phyloP scores from a whole-genome alignment of 192 early-diverging fungal species.

The Mortierella hygrophila region DNA sequence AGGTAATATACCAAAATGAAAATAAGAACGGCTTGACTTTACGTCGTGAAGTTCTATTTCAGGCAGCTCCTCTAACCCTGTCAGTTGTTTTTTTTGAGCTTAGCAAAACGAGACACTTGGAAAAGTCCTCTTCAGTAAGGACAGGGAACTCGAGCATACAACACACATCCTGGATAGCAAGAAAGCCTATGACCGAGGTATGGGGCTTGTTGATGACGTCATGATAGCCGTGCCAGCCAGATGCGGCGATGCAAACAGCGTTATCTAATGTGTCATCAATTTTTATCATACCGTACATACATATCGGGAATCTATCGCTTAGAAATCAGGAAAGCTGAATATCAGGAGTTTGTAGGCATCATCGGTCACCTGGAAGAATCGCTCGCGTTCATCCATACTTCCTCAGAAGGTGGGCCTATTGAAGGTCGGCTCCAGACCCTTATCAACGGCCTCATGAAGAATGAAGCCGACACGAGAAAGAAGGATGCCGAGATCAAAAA shows the following conservation, averaged over 20 bases:
- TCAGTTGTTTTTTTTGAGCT: not conserved
- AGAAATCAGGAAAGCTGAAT: slow-evolving; percentile 1
- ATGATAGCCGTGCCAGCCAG: not conserved
- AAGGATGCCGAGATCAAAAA: slow-evolving; percentile 2
- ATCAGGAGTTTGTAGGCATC: slow-evolving; percentile 3
- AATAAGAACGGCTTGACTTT: not conserved
- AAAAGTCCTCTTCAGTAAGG: not conserved
- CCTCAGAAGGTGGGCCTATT: not conserved
- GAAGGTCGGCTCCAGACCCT: slow-evolving; percentile 12
- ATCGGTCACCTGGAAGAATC: slow-evolving; percentile 16
- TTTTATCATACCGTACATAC: too few relatives aligned
- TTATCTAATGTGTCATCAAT: too few relatives aligned
- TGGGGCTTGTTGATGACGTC: not conserved
- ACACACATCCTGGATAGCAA: not conserved
- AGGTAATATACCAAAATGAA: not conserved
- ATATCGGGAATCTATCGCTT: not conserved
- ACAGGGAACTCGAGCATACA: not conserved
- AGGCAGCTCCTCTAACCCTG: not conserved
- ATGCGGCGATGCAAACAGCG: too few relatives aligned
- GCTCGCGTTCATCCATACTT: slow-evolving; percentile 7
- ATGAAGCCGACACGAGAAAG: not conserved
- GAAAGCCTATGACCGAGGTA: not conserved
- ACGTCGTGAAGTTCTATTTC: not conserved
- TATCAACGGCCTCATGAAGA: not conserved
- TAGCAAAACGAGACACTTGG: not conserved